These are phyloP conservation scores for Ottelia alismoides DNA, from an alignment of 106 monocot species.

Conservation along the genomic window DNA sequence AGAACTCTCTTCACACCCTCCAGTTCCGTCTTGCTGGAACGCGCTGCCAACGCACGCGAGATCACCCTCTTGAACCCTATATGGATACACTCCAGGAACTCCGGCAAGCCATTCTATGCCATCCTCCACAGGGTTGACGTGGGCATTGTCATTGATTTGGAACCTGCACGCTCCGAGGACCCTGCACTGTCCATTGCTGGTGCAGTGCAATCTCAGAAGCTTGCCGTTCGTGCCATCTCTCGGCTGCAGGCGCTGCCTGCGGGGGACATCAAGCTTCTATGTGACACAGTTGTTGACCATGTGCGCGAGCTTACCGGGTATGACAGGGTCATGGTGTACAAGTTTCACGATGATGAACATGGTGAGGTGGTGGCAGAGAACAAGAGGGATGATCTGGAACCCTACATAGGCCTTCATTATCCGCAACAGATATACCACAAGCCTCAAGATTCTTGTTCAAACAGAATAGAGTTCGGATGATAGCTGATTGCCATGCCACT, in stretches of 20 bases:
- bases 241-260: conserved; percentile 70
- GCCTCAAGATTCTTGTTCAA: conserved; percentile 79
- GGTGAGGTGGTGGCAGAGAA: conserved; percentile 87
- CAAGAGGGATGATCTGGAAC: conserved; percentile 53
- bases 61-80: conserved; percentile 82
- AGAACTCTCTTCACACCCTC: conserved; percentile 69
- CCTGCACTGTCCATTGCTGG: conserved; percentile 78
- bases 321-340: conserved; percentile 91
- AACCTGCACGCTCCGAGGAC: conserved; percentile 72
- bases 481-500: conserved; percentile 60
- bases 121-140: conserved; percentile 89
- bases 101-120: conserved; percentile 75
- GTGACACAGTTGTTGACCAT: conserved; percentile 61
- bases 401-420: conserved; percentile 89
- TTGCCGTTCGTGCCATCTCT: conserved; percentile 87
- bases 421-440: conserved; percentile 88
- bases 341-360: conserved; percentile 91
- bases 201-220: conserved; percentile 89
- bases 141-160: conserved; percentile 86
- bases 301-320: conserved; percentile 91
- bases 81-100: conserved; percentile 56
- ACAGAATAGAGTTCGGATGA: conserved; percentile 89
- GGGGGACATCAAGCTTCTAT: conserved; percentile 71
- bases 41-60: conserved; percentile 64
- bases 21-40: conserved; percentile 37